A percentile compares a stretch with the other conserved stretches of the same genome.
These are phyloP conservation scores for Eucalyptus fibrosa DNA, from an alignment of 345 rosid genomes.

Conservation along the genomic window DNA sequence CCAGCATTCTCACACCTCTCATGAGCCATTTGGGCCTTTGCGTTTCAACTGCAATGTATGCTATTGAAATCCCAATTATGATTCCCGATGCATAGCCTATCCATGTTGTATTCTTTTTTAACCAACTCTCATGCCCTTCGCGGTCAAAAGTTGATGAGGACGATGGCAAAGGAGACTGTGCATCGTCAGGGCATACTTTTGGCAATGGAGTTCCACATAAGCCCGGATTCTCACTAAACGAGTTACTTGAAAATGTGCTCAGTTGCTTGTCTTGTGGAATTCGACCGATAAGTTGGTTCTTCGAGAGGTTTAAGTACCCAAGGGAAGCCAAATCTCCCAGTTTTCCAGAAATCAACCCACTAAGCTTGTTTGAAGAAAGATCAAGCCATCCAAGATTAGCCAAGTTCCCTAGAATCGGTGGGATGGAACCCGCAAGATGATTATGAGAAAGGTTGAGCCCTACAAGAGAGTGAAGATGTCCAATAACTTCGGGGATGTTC, in stretches of 20 bases:
- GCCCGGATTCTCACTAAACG: not conserved
- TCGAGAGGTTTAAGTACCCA: not conserved
- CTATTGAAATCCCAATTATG: not conserved
- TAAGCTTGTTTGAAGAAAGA: not conserved
- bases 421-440: not conserved
- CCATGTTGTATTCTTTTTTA: fast-evolving
- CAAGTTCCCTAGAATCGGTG: not conserved
- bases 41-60: not conserved
- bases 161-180: fast-evolving
- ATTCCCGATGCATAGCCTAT: not conserved
- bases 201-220: not conserved
- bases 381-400: not conserved
- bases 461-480: not conserved
- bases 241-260: not conserved
- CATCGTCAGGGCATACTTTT: too few relatives aligned
- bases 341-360: not conserved
- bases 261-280: not conserved
- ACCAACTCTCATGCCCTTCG: not conserved
- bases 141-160: not conserved
- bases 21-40: not conserved
- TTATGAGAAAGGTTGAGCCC: not conserved
- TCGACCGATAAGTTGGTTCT: not conserved
- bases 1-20: not conserved
- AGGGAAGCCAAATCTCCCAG: not conserved
- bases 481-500: not conserved